Conservation (phyloP, 352 stramenopile genomes). For the Paralagenidium karlingii region DNA sequence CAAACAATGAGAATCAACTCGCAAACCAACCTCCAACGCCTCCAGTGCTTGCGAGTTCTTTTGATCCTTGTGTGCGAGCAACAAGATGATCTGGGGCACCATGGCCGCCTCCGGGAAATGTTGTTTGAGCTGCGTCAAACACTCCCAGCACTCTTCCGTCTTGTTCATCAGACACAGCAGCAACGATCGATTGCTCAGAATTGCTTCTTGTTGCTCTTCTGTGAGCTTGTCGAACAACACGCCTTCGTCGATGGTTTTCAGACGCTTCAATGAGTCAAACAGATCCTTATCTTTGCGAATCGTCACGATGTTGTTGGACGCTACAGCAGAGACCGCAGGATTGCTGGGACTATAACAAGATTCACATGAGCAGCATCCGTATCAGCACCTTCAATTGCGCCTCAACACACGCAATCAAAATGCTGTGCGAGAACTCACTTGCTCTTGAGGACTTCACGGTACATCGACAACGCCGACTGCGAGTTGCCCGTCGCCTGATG, state of each 20-base stretch:
- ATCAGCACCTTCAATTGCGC: not conserved
- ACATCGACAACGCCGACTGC: slow-evolving; percentile 53
- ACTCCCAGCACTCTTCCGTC: slow-evolving; percentile 49
- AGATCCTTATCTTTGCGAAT: slow-evolving; percentile 67
- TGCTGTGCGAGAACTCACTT: slow-evolving; percentile 25
- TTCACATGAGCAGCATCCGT: not conserved
- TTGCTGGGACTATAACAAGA: slow-evolving; percentile 33
- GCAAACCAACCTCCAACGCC: slow-evolving; percentile 18
- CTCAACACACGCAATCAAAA: not conserved
- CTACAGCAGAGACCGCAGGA: slow-evolving; percentile 43
- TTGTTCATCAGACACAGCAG: slow-evolving; percentile 70
- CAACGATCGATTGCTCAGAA: slow-evolving; percentile 62
- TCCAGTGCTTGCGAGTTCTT: slow-evolving; percentile 34
- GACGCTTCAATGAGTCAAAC: slow-evolving; percentile 74
- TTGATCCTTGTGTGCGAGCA: slow-evolving; percentile 55
- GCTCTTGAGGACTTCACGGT: slow-evolving; percentile 66
- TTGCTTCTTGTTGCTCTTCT: slow-evolving; percentile 42
- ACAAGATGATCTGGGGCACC: slow-evolving; percentile 44
- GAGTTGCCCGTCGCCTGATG: slow-evolving; percentile 65
- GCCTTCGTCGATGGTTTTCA: slow-evolving; percentile 48
- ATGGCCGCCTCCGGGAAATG: slow-evolving; percentile 44
- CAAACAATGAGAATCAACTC: not conserved
- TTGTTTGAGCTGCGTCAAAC: slow-evolving; percentile 30
- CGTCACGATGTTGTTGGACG: slow-evolving; percentile 71
- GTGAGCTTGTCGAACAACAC: slow-evolving; percentile 49